Evolutionary conservation across 352 stramenopile genomes (phyloP).

Genomic region (Bremia lactucae): DNA sequence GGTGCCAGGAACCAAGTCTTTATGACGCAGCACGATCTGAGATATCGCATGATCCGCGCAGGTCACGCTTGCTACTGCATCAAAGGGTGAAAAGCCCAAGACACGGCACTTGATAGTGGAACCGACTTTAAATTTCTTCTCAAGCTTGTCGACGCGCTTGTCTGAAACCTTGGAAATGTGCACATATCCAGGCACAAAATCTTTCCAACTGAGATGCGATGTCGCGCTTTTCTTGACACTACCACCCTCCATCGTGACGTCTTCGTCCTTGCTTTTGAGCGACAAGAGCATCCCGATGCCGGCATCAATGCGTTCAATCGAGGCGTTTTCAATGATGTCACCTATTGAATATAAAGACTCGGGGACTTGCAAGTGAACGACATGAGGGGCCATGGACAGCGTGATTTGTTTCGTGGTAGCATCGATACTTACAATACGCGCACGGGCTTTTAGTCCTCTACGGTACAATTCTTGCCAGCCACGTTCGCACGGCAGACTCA

Average conservation of each 20-base stretch:
- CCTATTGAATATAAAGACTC: conserved; percentile 47
- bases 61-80: conserved; percentile 75
- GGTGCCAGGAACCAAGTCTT: conserved; percentile 60
- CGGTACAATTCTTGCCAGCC: conserved; percentile 70
- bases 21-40: conserved; percentile 69
- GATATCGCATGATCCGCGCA: conserved; percentile 67
- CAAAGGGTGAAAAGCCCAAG: conserved; percentile 78
- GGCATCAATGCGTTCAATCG: conserved; percentile 73
- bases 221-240: conserved; percentile 16
- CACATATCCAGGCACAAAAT: conserved; percentile 73
- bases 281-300: conserved; percentile 84
- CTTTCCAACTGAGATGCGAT: conserved; percentile 62
- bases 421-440: conserved; percentile 80
- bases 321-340: conserved; percentile 58
- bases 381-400: conserved; percentile 81
- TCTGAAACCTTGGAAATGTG: conserved; percentile 85
- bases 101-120: conserved; percentile 59
- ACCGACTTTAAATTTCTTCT: conserved; percentile 75
- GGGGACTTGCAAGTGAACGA: conserved; percentile 67
- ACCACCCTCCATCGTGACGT: conserved; percentile 43
- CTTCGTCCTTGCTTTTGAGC: conserved; percentile 34
- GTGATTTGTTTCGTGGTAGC: conserved; percentile 57
- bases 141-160: conserved; percentile 76
- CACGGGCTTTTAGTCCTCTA: conserved; percentile 75
- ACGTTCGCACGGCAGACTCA: conserved; percentile 69